Evolutionary conservation across 305 asterid species (phyloP).

Genomic region (Fraxinus ornus): DNA sequence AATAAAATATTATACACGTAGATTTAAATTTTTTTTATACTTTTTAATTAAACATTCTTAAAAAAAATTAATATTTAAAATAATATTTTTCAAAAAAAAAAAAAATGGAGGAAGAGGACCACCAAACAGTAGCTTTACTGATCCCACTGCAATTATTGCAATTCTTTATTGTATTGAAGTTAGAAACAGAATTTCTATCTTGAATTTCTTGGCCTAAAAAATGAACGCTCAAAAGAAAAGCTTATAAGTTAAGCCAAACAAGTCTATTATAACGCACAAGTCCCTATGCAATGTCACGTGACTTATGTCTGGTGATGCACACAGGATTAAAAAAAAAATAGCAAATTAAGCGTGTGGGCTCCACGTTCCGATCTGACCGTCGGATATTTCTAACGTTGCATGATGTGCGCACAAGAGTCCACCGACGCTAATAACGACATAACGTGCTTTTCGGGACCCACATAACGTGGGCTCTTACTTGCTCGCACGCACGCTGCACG

Average conservation of each 20-base stretch:
- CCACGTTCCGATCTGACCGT: conserved; percentile 10
- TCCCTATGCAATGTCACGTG: conserved; percentile 47
- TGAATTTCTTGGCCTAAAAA: background rate
- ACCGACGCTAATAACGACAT: conserved; percentile 33
- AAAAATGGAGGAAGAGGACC: too few species aligned
- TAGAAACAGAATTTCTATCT: background rate
- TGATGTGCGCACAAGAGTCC: conserved; percentile 17
- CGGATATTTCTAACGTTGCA: conserved; percentile 17
- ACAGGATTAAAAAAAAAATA: background rate
- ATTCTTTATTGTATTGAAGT: background rate
- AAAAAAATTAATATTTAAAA: too few species aligned
- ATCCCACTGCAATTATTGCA: background rate
- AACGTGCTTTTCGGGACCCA: conserved; percentile 38
- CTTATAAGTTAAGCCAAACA: background rate
- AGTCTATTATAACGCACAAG: conserved; percentile 9
- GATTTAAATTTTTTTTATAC: too few species aligned
- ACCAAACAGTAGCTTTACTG: background rate
- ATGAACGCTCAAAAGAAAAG: background rate
- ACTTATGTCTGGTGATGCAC: conserved; percentile 30
- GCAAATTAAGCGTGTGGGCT: conserved; percentile 41
- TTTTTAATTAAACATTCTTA: too few species aligned
- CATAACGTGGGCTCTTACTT: conserved; percentile 25
- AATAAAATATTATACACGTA: too few species aligned
- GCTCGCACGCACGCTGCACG: conserved; percentile 36
- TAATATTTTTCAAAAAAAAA: too few species aligned